Conservation (phyloP, 345 rosid species). For the Pistacia integerrima region DNA sequence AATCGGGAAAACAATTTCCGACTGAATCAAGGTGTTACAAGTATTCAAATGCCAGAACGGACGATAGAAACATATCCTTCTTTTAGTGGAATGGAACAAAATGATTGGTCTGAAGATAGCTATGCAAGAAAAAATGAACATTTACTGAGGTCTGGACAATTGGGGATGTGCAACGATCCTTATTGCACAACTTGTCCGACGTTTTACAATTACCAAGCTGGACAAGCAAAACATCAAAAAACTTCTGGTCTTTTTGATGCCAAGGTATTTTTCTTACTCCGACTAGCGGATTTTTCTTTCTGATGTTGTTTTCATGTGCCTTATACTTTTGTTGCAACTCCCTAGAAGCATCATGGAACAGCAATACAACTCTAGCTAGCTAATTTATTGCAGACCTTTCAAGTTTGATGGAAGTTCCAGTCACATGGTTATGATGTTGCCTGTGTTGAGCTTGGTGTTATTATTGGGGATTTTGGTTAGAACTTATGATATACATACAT, state of each 20-base stretch:
- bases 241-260: neutral
- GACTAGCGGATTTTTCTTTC: neutral
- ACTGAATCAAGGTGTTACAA: slow-evolving; percentile 29
- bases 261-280: slow-evolving; percentile 37
- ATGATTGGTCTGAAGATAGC: slow-evolving; percentile 36
- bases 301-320: slow-evolving; percentile 1
- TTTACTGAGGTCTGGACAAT: slow-evolving; percentile 77
- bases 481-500: neutral
- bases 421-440: neutral
- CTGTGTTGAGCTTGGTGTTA: neutral
- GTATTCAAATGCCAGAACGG: slow-evolving; percentile 28
- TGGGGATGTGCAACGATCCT: slow-evolving; percentile 89
- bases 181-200: slow-evolving; percentile 92
- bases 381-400: slow-evolving; percentile 7
- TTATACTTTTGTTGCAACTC: neutral
- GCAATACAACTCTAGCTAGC: neutral
- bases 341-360: slow-evolving; percentile 3
- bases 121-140: slow-evolving; percentile 61
- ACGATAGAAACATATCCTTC: slow-evolving; percentile 47
- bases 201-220: slow-evolving; percentile 47
- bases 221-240: slow-evolving; percentile 37
- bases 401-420: neutral
- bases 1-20: slow-evolving; percentile 34
- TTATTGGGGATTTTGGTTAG: neutral
- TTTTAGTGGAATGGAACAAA: slow-evolving; percentile 38